phyloP scores from a whole-genome alignment of 23 red algal species.

The Agarophyton chilense region DNA sequence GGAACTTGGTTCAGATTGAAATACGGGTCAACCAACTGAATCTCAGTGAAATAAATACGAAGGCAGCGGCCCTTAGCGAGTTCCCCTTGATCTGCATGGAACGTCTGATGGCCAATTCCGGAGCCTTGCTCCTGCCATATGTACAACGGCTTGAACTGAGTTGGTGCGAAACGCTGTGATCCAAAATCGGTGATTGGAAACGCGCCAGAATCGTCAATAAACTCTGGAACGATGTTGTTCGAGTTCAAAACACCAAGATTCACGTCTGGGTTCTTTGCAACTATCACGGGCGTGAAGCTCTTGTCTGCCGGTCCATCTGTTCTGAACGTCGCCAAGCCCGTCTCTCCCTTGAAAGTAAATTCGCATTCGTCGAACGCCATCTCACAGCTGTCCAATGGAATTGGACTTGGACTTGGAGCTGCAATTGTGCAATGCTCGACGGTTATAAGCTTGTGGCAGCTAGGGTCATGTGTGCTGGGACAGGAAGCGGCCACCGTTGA shows the following conservation, averaged over 20 bases:
- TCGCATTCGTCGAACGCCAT: conserved; percentile 6
- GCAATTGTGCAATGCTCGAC: neutral
- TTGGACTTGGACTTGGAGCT: neutral
- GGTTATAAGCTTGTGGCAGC: neutral
- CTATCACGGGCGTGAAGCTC: neutral
- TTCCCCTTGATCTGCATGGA: conserved; percentile 16
- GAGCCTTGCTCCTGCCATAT: neutral
- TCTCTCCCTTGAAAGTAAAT: neutral
- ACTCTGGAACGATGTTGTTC: conserved; percentile 10
- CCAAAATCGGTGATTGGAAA: conserved; percentile 16
- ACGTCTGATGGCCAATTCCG: conserved; percentile 29
- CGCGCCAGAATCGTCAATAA: neutral
- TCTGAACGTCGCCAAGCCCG: neutral
- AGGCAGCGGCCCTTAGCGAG: conserved; percentile 1
- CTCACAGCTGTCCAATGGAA: neutral
- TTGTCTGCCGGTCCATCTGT: neutral
- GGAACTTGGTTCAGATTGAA: conserved; percentile 14
- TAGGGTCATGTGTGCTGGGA: neutral
- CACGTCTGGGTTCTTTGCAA: neutral
- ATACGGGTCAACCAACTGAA: neutral
- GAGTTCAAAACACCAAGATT: conserved; percentile 29
- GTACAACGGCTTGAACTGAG: conserved; percentile 31
- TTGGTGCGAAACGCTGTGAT: conserved; percentile 14
- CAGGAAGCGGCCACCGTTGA: neutral
- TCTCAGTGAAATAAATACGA: conserved; percentile 24